Conservation (phyloP, 2,329 filamentous ascomycete genomes). For the Fusarium keratoplasticum region DNA sequence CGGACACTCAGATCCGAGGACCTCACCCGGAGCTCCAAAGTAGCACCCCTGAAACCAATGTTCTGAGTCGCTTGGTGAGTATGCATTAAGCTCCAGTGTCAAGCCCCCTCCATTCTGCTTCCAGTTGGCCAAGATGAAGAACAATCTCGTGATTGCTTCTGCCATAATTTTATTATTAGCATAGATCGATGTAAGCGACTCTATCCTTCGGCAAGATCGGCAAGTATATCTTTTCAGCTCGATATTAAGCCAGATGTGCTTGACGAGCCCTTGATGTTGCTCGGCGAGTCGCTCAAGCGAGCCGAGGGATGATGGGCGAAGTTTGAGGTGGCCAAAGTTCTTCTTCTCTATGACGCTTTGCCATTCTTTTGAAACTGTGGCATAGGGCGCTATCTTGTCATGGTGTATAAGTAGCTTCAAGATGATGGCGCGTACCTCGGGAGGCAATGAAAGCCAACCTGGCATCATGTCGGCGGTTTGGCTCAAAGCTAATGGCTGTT, state of each 20-base stretch:
- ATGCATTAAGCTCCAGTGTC: neutral
- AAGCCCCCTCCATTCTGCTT: neutral
- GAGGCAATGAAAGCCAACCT: constrained; percentile 5
- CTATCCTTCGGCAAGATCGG: neutral
- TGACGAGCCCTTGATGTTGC: neutral
- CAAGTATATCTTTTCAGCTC: constrained; percentile 24
- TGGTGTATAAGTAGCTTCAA: neutral
- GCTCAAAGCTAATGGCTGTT: neutral
- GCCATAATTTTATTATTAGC: neutral
- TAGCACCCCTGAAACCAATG: constrained; percentile 31
- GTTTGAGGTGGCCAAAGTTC: constrained; percentile 2
- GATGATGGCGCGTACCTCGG: constrained; percentile 13
- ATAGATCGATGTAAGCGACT: neutral
- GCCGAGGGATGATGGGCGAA: constrained; percentile 6
- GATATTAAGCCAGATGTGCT: constrained; percentile 30
- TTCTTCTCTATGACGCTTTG: neutral
- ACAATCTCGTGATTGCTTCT: constrained; percentile 9
- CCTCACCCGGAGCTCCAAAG: constrained; percentile 15
- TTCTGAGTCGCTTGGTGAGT: constrained; percentile 26
- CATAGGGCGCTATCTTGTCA: neutral
- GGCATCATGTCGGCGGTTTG: neutral
- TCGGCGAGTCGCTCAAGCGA: neutral
- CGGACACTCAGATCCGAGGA: neutral
- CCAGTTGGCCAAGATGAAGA: constrained; percentile 14
- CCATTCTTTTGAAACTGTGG: constrained; percentile 20